phyloP scores from a whole-genome alignment of 2,329 filamentous ascomycete genomes.

The Gnomoniopsis sp. region DNA sequence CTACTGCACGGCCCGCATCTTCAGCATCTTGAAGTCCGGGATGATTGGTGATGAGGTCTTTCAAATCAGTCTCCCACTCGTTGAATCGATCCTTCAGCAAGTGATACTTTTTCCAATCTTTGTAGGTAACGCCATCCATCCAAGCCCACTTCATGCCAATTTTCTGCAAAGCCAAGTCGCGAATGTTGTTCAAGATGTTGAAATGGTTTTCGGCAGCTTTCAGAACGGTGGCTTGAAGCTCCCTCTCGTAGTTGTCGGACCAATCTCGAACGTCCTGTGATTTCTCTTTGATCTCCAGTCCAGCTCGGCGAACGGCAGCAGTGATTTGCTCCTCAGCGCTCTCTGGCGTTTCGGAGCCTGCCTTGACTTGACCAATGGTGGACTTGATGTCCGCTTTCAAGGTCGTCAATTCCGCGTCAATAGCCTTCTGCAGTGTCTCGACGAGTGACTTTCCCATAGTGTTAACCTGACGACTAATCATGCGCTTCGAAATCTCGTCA shows the following conservation, averaged over 20 bases:
- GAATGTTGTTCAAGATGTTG: constrained; percentile 76
- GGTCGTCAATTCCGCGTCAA: constrained; percentile 58
- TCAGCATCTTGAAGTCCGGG: constrained; percentile 67
- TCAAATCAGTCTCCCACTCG: constrained; percentile 80
- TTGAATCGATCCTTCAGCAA: constrained; percentile 78
- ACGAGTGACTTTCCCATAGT: constrained; percentile 65
- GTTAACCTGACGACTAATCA: constrained; percentile 62
- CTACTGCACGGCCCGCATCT: constrained; percentile 53
- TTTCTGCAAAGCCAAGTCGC: constrained; percentile 81
- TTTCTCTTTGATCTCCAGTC: constrained; percentile 69
- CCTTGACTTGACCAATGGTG: constrained; percentile 51
- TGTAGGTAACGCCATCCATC: constrained; percentile 93
- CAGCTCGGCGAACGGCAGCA: constrained; percentile 60
- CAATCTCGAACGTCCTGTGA: constrained; percentile 75
- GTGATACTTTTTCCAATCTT: constrained; percentile 96
- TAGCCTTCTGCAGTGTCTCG: constrained; percentile 63
- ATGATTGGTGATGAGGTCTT: constrained; percentile 71
- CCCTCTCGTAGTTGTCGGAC: constrained; percentile 68
- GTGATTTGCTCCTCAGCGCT: constrained; percentile 41
- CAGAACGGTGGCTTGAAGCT: constrained; percentile 66
- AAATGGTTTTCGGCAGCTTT: constrained; percentile 77
- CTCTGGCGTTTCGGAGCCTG: constrained; percentile 32
- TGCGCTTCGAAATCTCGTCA: constrained; percentile 52
- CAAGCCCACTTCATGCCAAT: constrained; percentile 94
- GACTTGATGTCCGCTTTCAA: constrained; percentile 68